phyloP scores from a whole-genome alignment of 345 rosid genomes.

The Euphorbia lathyris region DNA sequence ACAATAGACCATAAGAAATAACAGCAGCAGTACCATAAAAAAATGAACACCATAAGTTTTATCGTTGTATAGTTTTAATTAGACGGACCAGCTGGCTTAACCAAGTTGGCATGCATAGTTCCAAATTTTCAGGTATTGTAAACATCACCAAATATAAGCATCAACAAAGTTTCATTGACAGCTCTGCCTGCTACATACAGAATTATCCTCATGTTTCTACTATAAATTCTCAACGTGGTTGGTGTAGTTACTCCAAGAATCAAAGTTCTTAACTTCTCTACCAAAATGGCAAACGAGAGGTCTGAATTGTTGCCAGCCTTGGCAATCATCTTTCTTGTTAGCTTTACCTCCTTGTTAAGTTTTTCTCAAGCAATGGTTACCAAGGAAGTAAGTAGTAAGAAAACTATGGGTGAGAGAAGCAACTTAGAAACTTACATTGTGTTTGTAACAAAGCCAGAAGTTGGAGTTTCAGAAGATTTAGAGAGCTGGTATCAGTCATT shows the following conservation, averaged over 20 bases:
- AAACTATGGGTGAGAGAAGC: background rate
- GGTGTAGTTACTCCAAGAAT: background rate
- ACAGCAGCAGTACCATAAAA: background rate
- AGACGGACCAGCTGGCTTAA: background rate
- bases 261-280: background rate
- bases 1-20: background rate
- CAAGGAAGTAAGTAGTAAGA: background rate
- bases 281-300: constrained; percentile 13
- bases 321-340: constrained; percentile 12
- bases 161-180: constrained; percentile 1
- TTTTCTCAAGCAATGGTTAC: constrained; percentile 17
- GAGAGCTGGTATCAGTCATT: constrained; percentile 36
- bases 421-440: constrained; percentile 33
- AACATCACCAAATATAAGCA: background rate
- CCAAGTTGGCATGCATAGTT: background rate
- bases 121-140: background rate
- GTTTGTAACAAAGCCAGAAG: constrained; percentile 25
- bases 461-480: background rate
- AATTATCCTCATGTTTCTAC: background rate
- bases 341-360: constrained; percentile 19
- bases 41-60: background rate
- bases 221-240: constrained; percentile 12
- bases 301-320: constrained; percentile 3
- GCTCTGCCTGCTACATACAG: background rate
- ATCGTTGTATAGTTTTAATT: constrained; percentile 4